These are phyloP conservation scores for Eutrema heterophyllum DNA, from an alignment of 345 rosid species.

Conservation along the genomic window DNA sequence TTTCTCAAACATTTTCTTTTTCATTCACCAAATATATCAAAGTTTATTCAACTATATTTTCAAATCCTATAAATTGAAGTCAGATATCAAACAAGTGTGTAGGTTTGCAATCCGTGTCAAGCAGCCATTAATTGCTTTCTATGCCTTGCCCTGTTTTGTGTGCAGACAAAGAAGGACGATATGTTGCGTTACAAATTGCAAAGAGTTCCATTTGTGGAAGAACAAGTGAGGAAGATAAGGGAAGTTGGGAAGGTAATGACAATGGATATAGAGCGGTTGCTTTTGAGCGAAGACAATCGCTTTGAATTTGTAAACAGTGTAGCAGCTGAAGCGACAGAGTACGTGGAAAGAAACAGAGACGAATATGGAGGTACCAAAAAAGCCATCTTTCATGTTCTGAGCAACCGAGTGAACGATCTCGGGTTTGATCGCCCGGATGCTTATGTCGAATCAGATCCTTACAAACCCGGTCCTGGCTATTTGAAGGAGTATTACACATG, in stretches of 20 bases:
- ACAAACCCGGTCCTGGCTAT: constrained; percentile 69
- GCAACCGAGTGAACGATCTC: constrained; percentile 75
- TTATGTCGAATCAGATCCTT: constrained; percentile 65
- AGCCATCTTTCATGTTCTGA: constrained; percentile 79
- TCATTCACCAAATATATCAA: neutral
- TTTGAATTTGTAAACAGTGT: constrained; percentile 74
- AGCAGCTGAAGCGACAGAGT: constrained; percentile 82
- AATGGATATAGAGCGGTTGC: constrained; percentile 64
- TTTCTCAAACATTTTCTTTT: neutral
- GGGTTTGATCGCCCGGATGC: constrained; percentile 75
- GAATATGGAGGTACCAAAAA: constrained; percentile 78
- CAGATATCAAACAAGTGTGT: neutral
- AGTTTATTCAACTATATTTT: neutral
- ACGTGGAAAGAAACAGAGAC: constrained; percentile 63
- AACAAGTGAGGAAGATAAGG: constrained; percentile 64
- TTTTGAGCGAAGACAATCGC: constrained; percentile 69
- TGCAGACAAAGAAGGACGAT: constrained; percentile 74
- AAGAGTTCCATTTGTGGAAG: constrained; percentile 84
- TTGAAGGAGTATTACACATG: constrained; percentile 56
- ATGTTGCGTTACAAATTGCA: constrained; percentile 51
- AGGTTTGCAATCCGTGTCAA: neutral
- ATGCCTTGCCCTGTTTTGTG: neutral
- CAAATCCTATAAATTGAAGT: neutral
- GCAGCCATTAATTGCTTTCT: neutral
- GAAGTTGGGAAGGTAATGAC: constrained; percentile 62